phyloP scores from a whole-genome alignment of 1,284 basidiomycete genomes.

The Ganoderma sinense region DNA sequence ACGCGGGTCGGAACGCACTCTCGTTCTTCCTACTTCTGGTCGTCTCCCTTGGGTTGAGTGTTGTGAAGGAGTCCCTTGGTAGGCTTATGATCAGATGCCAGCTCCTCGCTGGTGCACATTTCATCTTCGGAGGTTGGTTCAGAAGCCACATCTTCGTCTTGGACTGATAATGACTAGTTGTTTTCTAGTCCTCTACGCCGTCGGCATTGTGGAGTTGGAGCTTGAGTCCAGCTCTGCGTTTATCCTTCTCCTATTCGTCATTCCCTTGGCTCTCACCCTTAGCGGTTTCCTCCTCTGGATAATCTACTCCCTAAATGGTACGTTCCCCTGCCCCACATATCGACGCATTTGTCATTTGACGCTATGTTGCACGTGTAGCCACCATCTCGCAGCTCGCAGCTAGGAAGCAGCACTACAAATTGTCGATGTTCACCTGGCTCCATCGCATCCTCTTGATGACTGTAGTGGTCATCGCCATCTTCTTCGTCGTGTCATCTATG shows the following conservation, averaged over 20 bases:
- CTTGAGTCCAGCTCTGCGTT: constrained; percentile 88
- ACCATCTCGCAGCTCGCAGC: constrained; percentile 87
- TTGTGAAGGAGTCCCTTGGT: constrained; percentile 84
- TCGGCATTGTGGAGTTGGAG: constrained; percentile 92
- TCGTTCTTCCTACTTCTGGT: constrained; percentile 96
- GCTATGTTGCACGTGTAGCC: constrained; percentile 47
- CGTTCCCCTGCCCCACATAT: constrained; percentile 23
- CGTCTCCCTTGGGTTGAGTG: constrained; percentile 87
- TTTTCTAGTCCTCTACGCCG: constrained; percentile 81
- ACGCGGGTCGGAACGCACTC: constrained; percentile 92
- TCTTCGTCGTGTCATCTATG: constrained; percentile 93
- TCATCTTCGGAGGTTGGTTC: constrained; percentile 87
- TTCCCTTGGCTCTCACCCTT: constrained; percentile 93
- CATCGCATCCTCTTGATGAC: constrained; percentile 89
- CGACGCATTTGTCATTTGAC: constrained; percentile 1
- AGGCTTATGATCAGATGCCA: constrained; percentile 83
- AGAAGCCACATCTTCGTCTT: not conserved
- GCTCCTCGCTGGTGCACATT: constrained; percentile 83
- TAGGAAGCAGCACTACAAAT: constrained; percentile 88
- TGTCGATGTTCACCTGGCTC: constrained; percentile 86
- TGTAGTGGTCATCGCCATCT: constrained; percentile 84
- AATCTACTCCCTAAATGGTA: constrained; percentile 87
- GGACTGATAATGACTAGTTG: not conserved
- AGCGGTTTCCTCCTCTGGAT: constrained; percentile 98
- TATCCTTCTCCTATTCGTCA: constrained; percentile 84